Base-by-base conservation (phyloP, 345 rosid genomes). In the Salix arbutifolia region DNA sequence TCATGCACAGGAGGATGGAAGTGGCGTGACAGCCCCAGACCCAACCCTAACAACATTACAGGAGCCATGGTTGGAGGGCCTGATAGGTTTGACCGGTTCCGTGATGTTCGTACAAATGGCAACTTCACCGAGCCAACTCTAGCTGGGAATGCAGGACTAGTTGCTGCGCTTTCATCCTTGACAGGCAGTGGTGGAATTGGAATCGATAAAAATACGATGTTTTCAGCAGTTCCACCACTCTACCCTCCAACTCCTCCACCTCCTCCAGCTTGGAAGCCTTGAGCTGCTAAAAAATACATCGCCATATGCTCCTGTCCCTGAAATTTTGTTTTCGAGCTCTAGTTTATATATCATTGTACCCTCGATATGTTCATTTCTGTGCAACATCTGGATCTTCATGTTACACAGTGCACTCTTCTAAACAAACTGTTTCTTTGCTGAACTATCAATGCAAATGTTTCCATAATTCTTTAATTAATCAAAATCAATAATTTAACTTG, bases 41-140 rank as follows among this genome's bases (percentile, higher is more conserved):
- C 85, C 26, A 91, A 92, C 52, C 97, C 98, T 35, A 66, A 94
- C 79, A 94, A 85, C 79, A 86, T 92, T 38, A 89, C 88, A 0
- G 97, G 98, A 82, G 97, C 97, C 46, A 91, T 94, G 98, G 98
- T 91, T 0, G 95, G 86, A 33, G 97, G 97, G 11, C 98, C 97
- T 8, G 91, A 94, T 79, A 77, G 67, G 25, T 83, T 87, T 16
- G 98, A 94, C 79, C 75, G 81, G 73, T 94, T 94, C 80, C 78
- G 62, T 38, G 97, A 92, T 74, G 84, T 86, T 35, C 81, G 97
- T 2, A 18, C 13, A 33, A 91, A 84, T 67, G 87, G 80, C 67
- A 92, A 81, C 80, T 89, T 84, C 74, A 91, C 91, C 0, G 97
- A 94, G 80, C 95, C 98, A 17, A 92, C 97, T 11, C 2, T 94